Percentiles rank a stretch among this genome's conserved stretches.
Conservation (phyloP, 306 rosid genomes). For the Vigna mungo region DNA sequence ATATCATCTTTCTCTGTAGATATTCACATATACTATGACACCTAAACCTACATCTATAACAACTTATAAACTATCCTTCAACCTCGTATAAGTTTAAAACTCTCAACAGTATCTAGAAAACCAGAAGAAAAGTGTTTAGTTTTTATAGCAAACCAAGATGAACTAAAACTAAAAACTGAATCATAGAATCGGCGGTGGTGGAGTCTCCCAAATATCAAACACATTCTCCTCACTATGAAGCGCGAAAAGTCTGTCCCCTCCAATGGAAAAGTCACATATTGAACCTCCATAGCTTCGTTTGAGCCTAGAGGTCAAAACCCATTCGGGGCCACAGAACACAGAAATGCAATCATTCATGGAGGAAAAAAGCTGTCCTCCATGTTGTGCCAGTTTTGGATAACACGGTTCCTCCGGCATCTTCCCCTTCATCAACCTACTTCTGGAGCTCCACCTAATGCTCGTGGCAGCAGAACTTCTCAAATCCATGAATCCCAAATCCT, state of each 20-base stretch:
- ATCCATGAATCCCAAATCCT: constrained; percentile 94
- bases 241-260: constrained; percentile 93
- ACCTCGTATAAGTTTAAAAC: constrained; percentile 37
- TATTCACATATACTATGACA: constrained; percentile 37
- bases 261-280: constrained; percentile 91
- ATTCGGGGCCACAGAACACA: constrained; percentile 88
- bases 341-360: constrained; percentile 95
- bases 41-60: constrained; percentile 29
- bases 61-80: constrained; percentile 26
- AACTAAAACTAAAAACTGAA: constrained; percentile 14
- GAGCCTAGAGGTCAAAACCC: constrained; percentile 89
- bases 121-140: constrained; percentile 35
- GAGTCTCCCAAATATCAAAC: constrained; percentile 97
- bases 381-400: constrained; percentile 86
- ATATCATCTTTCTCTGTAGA: constrained; percentile 18
- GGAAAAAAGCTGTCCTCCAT: constrained; percentile 90
- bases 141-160: constrained; percentile 34
- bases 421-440: constrained; percentile 86
- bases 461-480: constrained; percentile 67
- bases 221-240: constrained; percentile 95
- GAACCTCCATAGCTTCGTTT: constrained; percentile 88
- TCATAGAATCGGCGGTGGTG: constrained; percentile 72
- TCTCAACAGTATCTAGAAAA: constrained; percentile 36
- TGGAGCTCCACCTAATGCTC: constrained; percentile 87
- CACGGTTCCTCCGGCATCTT: constrained; percentile 93